phyloP scores from a whole-genome alignment of 1,139 yeast species.

The Geotrichum cucujoidarum region DNA sequence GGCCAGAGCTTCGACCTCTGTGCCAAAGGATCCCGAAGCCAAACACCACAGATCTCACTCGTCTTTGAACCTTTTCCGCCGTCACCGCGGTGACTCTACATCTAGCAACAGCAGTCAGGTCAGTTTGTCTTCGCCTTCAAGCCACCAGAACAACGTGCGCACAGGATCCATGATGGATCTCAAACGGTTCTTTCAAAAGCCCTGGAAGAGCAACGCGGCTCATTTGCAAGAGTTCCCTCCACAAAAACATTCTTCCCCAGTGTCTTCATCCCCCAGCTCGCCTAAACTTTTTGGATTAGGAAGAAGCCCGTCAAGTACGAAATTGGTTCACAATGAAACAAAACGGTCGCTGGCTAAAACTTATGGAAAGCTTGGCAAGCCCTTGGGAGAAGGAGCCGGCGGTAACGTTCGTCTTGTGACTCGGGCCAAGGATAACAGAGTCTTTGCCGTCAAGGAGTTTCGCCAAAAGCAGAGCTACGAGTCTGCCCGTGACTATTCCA shows the following conservation, averaged over 20 bases:
- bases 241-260: neutral
- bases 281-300: conserved; percentile 5
- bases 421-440: conserved; percentile 59
- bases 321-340: conserved; percentile 14
- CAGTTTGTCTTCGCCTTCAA: neutral
- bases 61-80: conserved; percentile 28
- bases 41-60: conserved; percentile 29
- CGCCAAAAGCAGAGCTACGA: conserved; percentile 73
- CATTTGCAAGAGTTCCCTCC: conserved; percentile 14
- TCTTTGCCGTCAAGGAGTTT: conserved; percentile 91
- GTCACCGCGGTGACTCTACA: conserved; percentile 27
- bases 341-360: conserved; percentile 58
- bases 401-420: conserved; percentile 80
- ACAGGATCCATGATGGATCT: conserved; percentile 30
- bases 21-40: conserved; percentile 2
- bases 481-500: conserved; percentile 79
- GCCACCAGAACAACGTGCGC: neutral
- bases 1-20: neutral
- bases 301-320: conserved; percentile 1
- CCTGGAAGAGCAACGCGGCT: conserved; percentile 25
- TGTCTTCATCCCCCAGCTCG: conserved; percentile 10
- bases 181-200: conserved; percentile 34
- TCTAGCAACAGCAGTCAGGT: conserved; percentile 4
- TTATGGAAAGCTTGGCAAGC: conserved; percentile 79
- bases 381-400: conserved; percentile 94